Evolutionary conservation across 2,329 filamentous ascomycete species (phyloP), one percentile per base, ranked within the genome.

Genomic region (Fusarium brevicatenulatum): DNA sequence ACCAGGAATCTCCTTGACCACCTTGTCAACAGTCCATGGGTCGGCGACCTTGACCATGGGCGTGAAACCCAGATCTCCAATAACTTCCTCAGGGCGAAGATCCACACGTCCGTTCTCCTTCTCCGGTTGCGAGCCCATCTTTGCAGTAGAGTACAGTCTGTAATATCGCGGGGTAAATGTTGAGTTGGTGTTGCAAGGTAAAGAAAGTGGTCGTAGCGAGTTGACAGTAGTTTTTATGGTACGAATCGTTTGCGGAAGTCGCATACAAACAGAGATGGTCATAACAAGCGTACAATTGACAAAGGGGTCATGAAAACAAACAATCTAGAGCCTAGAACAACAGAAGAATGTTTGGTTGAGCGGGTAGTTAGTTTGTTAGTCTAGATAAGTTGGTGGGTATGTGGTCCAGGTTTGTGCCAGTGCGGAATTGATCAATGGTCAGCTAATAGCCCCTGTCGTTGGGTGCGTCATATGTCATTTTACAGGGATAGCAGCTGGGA

Each of bases 1-100:
- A 67, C 88, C 86, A 34, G 86, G 85, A 52, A 97, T 87, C 6
- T 88, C 88, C 16, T 88, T 86, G 34, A 96, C 86, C 36, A 93
- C 93, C 73, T 88, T 87, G 59, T 88, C 84, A 9, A 90, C 87
- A 0, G 84, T 83, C 89, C 89, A 91, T 47, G 83, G 79, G 13
- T 82, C 87, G 6, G 82, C 78, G 28, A 89, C 78, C 65, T 84
- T 80, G 56, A 82, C 75, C 40, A 78, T 77, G 19, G 80, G 81
- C 5, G 80, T 82, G 67, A 78, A 83, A 32, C 82, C 81, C 32
- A 84, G 61, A 34, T 80, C 78, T 78, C 66, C 25, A 28, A 56
- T 28, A n/a, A 43, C 53, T 58, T 71, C 34, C 66, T 72, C 63
- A 12, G 66, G 25, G 18, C 42, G 46, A 61, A 78, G 66, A 19